phyloP scores from a whole-genome alignment of 345 rosid genomes.

The Eucalyptus marginata region DNA sequence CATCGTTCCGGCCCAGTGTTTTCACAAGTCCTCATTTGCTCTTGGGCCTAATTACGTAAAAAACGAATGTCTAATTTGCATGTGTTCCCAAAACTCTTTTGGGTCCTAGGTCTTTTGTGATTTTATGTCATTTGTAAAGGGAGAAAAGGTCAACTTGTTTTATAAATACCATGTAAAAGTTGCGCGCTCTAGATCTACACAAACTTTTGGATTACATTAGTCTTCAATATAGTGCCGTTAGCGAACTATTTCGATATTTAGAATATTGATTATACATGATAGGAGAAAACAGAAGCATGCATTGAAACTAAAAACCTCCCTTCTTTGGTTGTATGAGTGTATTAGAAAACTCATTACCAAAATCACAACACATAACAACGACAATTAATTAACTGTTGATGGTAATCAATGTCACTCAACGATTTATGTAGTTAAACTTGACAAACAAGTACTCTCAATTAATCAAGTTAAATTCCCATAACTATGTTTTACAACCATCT shows the following conservation, averaged over 20 bases:
- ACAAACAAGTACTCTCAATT: neutral
- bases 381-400: neutral
- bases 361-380: neutral
- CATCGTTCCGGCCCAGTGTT: neutral
- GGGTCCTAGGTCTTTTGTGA: neutral
- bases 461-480: neutral
- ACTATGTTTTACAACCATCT: neutral
- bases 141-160: neutral
- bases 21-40: neutral
- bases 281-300: neutral
- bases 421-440: neutral
- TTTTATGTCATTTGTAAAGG: neutral
- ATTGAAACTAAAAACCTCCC: neutral
- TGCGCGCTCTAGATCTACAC: neutral
- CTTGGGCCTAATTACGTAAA: neutral
- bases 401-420: neutral
- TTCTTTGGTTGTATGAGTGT: neutral
- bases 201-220: neutral
- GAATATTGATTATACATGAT: neutral
- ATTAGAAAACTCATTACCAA: neutral
- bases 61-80: neutral
- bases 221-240: neutral
- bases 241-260: neutral
- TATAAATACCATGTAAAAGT: neutral
- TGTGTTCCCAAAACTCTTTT: neutral